A percentile compares a stretch with the other conserved stretches of the same genome.
phyloP scores from a whole-genome alignment of 306 rosid species.

The Dryas alaskensis region DNA sequence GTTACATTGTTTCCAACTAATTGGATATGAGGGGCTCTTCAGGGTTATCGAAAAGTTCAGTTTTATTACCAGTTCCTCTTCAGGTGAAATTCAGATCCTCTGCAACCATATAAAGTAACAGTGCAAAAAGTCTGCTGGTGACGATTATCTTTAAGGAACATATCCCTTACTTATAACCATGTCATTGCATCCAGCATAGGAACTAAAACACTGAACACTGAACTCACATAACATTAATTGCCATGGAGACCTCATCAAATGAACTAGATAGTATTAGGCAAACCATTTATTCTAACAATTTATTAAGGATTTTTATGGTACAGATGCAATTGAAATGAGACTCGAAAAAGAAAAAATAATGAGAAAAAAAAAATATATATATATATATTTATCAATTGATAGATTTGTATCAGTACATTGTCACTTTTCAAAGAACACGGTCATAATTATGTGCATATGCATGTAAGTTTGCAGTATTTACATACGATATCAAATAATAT shows the following conservation, averaged over 20 bases:
- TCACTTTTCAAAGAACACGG: neutral
- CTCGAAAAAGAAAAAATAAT: neutral
- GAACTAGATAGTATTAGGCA: neutral
- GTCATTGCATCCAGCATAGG: neutral
- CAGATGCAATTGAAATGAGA: neutral
- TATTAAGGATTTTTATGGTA: neutral
- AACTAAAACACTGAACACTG: neutral
- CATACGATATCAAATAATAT: too few relatives aligned
- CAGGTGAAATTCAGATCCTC: neutral
- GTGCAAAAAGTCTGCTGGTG: too few relatives aligned
- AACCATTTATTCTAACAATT: neutral
- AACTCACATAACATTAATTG: neutral
- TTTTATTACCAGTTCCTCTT: neutral
- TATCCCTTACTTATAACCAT: neutral
- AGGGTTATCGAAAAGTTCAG: neutral
- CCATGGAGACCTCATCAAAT: neutral
- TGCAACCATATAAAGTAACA: neutral
- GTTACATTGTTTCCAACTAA: neutral
- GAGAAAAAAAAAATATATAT: neutral
- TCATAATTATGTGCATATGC: neutral
- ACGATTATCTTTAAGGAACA: too few relatives aligned
- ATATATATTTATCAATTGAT: neutral
- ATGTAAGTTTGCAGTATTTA: neutral
- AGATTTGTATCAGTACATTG: neutral
- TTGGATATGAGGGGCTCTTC: neutral